Base-by-base conservation (phyloP, 768 basidiomycete species). In the Candolleomyces efflorescens region DNA sequence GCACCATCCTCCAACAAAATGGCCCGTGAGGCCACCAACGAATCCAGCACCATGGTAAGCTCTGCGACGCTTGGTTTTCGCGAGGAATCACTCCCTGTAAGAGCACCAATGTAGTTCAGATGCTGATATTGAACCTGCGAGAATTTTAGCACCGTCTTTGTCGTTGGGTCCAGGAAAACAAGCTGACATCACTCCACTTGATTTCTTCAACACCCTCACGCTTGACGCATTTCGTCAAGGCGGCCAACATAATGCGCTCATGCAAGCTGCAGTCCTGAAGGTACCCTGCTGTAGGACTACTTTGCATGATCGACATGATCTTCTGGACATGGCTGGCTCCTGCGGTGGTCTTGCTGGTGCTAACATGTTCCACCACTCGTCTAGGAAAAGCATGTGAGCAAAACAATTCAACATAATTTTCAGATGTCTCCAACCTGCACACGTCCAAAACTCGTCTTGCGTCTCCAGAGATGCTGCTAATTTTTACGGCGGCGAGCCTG, bases 361-460 rank as follows among this genome's bases (percentile, higher is more conserved):
- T 81, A 5, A 87, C 86, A 17, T 92, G 81, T 68, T 96, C 94
- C 5, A 94, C 91, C 0, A 91, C 86, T 0, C 94, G 89, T 63
- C 90, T 91, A 56, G 47, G 20, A 54, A 36, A 11, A 53, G 12
- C 15, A 37, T 38, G 12, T 36, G 39, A 18, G 39, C 47, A 44
- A 39, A 38, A 10, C n/a, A 45, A 22, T 20, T 10, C 18, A 11
- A 23, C 18, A 11, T 12, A 9, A 47, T 24, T 48, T n/a, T 50
- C 6, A 45, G 3, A 2, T 5, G 53, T 13, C 32, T 71, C 78
- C 52, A 58, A 90, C 86, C 95, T 79, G 73, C 94, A 97, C 47
- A 96, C 89, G 68, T 99, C 97, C 58, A 99, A 77, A 5, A 95
- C 90, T 27, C 95, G 80, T 53, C 97, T 78, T 0, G 97, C 97